Evolutionary conservation across 2,329 filamentous ascomycete species (phyloP).

Genomic region (Beauveria medogensis): DNA sequence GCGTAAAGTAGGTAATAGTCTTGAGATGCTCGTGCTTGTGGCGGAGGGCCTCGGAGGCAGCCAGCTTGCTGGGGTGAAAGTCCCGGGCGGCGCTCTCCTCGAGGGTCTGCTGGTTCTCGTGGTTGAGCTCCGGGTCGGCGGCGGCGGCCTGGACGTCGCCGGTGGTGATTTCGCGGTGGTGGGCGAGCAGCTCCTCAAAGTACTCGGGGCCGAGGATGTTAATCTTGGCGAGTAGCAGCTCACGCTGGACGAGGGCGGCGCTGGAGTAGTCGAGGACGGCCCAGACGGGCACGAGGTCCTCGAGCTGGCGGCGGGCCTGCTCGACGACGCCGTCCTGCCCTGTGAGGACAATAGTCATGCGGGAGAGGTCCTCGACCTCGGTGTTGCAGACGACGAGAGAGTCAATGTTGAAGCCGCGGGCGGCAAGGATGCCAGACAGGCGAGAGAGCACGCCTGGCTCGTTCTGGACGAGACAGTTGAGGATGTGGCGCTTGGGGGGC

Average conservation of each 20-base stretch:
- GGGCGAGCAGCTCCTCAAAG: conserved; percentile 91
- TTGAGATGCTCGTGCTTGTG: conserved; percentile 97
- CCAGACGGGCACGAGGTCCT: conserved; percentile 97
- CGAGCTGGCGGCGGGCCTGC: conserved; percentile 88
- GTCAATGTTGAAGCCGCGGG: conserved; percentile 98
- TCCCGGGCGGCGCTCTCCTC: conserved; percentile 46
- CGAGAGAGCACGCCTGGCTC: conserved; percentile 95
- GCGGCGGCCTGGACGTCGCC: conserved; percentile 39
- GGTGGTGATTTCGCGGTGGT: conserved; percentile 80
- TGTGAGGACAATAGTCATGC: conserved; percentile 97
- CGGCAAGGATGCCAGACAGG: conserved; percentile 91
- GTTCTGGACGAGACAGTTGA: conserved; percentile 98
- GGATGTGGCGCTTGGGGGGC: conserved; percentile 86
- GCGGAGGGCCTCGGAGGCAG: conserved; percentile 78
- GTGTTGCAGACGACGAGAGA: conserved; percentile 96
- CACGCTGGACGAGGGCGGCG: conserved; percentile 87
- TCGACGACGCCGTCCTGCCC: conserved; percentile 96
- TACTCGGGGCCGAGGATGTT: conserved; percentile 96
- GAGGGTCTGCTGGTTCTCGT: conserved; percentile 28
- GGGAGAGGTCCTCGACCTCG: conserved; percentile 90
- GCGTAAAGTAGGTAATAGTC: conserved; percentile 90
- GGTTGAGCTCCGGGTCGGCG: conserved; percentile 26
- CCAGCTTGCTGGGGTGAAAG: conserved; percentile 85
- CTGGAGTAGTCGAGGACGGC: conserved; percentile 94
- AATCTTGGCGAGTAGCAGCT: conserved; percentile 90